Evolutionary conservation across 495 filamentous ascomycete genomes (phyloP), one percentile per base, ranked within the genome.

Genomic region (Astrothelium macrocarpum): DNA sequence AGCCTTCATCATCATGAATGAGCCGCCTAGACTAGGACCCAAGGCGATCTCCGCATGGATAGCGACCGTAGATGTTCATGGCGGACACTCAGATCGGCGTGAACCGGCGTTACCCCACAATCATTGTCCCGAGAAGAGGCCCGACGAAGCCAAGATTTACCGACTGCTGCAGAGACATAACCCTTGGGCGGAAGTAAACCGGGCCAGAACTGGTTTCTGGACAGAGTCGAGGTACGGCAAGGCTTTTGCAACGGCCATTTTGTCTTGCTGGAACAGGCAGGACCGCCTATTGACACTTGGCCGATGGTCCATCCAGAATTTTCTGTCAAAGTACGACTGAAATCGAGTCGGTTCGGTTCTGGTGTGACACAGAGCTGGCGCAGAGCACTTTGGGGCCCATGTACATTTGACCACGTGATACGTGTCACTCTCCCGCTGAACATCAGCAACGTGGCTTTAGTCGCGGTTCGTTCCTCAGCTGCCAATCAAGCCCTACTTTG

Each of bases 1-100:
- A 56, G 49, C 49, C 49, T 56, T 25, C 49, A 10, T 56, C 49
- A 56, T 56, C 49, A 56, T 56, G 29, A 56, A 26, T 20, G 2
- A 5, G 14, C 20, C 45, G n/a, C 20, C 20, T 29, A 11, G 16
- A 25, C 23, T 56, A 56, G 49, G 49, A 29, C 26, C 49, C 7
- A 29, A 16, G 49, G 16, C 49, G 49, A 56, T 56, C 49, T 56
- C 49, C 49, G 29, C 49, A 56, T 56, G 49, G 49, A 28, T 56
- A 7, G 49, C 49, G 3, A 16, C 49, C 49, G 29, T 5, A 28
- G 20, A 28, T 25, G 9, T 56, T 29, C 0, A 29, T 25, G 49
- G 5, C 7, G 25, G 20, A 9, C 49, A n/a, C 25, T 5, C 49
- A 56, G 20, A 20, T 20, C 49, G 49, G 49, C 20, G 7, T 56